Conservation (phyloP, 306 rosid species). For the Arachis hypogaea region DNA sequence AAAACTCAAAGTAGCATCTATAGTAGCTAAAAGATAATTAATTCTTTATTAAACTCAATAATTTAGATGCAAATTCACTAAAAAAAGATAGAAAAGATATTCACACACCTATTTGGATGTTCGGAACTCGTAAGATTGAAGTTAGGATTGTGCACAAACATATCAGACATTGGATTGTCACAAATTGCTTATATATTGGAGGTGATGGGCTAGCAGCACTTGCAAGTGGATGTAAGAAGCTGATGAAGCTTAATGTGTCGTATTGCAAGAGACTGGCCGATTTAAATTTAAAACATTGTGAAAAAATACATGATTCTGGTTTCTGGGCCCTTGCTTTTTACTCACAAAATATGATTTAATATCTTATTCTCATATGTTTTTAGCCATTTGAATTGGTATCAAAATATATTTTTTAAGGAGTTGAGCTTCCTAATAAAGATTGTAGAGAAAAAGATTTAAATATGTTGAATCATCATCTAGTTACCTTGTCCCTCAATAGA, state of each 20-base stretch:
- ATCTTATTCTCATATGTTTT: too few relatives aligned
- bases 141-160: slow-evolving; percentile 70
- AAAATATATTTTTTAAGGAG: too few relatives aligned
- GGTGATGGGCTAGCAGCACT: slow-evolving; percentile 66
- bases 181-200: slow-evolving; percentile 58
- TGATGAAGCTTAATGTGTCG: slow-evolving; percentile 64
- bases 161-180: slow-evolving; percentile 67
- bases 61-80: too few relatives aligned
- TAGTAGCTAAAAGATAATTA: too few relatives aligned
- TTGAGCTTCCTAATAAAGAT: too few relatives aligned
- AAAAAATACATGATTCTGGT: slow-evolving; percentile 60
- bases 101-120: slow-evolving; percentile 54
- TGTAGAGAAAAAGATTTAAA: too few relatives aligned
- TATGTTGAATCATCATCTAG: too few relatives aligned
- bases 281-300: slow-evolving; percentile 66
- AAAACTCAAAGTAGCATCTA: too few relatives aligned
- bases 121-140: slow-evolving; percentile 53
- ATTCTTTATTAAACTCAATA: too few relatives aligned
- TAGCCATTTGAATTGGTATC: too few relatives aligned
- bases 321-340: slow-evolving; percentile 62
- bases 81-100: too few relatives aligned
- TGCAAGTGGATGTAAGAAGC: slow-evolving; percentile 55
- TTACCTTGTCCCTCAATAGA: too few relatives aligned
- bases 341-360: slow-evolving; percentile 45
- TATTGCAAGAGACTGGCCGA: slow-evolving; percentile 67